Base-by-base conservation (phyloP, 768 basidiomycete genomes). In the Cystobasidium tubakii region DNA sequence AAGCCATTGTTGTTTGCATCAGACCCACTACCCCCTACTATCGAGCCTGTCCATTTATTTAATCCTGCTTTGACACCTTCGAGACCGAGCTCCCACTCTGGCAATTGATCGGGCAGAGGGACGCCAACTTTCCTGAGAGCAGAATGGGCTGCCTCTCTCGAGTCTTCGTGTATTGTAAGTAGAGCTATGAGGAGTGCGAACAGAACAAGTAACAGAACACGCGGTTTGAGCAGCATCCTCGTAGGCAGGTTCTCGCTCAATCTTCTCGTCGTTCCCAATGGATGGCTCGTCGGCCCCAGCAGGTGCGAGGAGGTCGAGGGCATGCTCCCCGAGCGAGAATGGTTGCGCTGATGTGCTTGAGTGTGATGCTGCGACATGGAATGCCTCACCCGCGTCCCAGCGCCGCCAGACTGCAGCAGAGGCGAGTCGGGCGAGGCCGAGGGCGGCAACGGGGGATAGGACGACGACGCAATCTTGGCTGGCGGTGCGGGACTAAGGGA, bases 81-180 rank as follows among this genome's bases (percentile, higher is more conserved):
- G 1, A 44, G 12, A 36, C 31, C 27, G 13, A 57, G 27, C 31
- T 67, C 44, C 57, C 57, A 60, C 7, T 76, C 76, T 21, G 76
- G 76, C 0, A 78, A 64, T 31, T 73, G 66, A 70, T 77, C 74
- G 27, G 77, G 77, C 17, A 78, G 73, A 1, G 75, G 76, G 0
- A 78, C 74, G 34, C 77, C 77, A 12, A 73, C 77, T 4, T 63
- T 75, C 3, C 67, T 76, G 29, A 78, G 74, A 1, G 76, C 77
- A 9, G 75, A 70, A 43, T 78, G 77, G 0, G 76, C 73, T 1
- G 73, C 72, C 1, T 62, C 53, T n/a, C 77, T 71, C 44, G 57
- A 76, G 27, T 67, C 75, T 71, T 77, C 75, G 15, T 76, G 77
- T 23, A 78, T 66, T 64, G 76, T 42, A 50, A 78, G 44, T 50